Conservation (phyloP, 2,329 filamentous ascomycete species). For the Diaporthe sp. region DNA sequence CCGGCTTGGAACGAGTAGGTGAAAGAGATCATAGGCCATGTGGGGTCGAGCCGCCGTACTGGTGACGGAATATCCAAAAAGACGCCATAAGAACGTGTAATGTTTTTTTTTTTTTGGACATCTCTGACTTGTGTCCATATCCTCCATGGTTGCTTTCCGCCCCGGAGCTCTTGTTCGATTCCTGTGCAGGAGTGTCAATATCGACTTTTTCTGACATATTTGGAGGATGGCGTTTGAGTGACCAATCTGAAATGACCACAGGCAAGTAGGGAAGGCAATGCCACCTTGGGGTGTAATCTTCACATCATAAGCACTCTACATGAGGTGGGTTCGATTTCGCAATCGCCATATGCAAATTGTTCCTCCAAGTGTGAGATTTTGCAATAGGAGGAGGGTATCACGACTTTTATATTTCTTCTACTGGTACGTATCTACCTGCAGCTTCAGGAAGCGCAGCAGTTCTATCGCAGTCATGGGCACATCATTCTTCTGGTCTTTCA, state of each 20-base stretch:
- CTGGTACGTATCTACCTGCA: conserved; percentile 63
- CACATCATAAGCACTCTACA: neutral
- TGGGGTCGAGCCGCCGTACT: conserved; percentile 29
- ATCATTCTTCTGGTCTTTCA: conserved; percentile 51
- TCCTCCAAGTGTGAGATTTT: neutral
- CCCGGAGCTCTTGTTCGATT: neutral
- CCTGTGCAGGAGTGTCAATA: neutral
- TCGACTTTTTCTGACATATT: neutral
- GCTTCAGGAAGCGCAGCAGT: conserved; percentile 60
- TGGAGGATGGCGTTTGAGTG: neutral
- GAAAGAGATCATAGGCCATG: conserved; percentile 26
- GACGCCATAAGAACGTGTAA: conserved; percentile 36
- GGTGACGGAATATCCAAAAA: conserved; percentile 35
- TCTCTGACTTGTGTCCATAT: neutral
- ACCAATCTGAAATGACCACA: neutral
- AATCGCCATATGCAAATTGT: neutral
- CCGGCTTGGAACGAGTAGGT: conserved; percentile 29
- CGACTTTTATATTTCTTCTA: conserved; percentile 49
- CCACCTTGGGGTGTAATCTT: neutral
- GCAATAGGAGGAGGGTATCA: conserved; percentile 22
- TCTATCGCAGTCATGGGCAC: conserved; percentile 59
- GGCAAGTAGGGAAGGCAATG: neutral
- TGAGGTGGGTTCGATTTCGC: neutral
- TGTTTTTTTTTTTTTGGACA: conserved; percentile 27
- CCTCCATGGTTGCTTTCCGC: neutral